Base-by-base conservation (phyloP, 208 protist genomes). In the Balamuthia mandrillaris region DNA sequence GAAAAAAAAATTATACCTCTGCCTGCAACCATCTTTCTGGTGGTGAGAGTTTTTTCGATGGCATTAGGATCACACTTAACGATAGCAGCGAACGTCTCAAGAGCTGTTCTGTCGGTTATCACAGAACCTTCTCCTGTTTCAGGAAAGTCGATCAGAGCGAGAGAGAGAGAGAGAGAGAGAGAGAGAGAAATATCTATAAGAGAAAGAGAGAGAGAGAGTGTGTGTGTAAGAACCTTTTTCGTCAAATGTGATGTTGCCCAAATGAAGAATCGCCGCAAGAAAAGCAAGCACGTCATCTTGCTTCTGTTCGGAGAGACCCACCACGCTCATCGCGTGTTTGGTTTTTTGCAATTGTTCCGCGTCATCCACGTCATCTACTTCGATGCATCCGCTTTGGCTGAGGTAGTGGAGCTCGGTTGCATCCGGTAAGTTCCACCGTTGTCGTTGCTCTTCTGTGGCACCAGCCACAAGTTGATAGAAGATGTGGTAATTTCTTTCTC, bases 401-500 rank as follows among this genome's bases (percentile, higher is more conserved):
- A 75, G 39, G 39, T 75, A 75, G 65, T 75, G 35, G 41, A n/a
- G n/a, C n/a, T 31, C 61, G 29, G 14, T n/a, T 12, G 35, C 29
- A 70, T 12, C 14, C 16, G 21, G 27, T n/a, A 70, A n/a, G 21
- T n/a, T 21, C 35, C 14, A n/a, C 35, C 24, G 16, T n/a, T 70
- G 29, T 12, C 61, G 61, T 16, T 39, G 14, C 27, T 70, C 21
- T 14, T 70, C 68, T 12, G 12, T 12, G 24, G 49, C 44, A 10
- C 68, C 68, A 58, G 18, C 29, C n/a, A 78, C 31, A 16, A 78
- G 68, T 37, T 78, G 68, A 82, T 96, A 96, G 84, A 96, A 97
- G 74, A 95, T 94, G 89, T 97, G 95, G 85, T 95, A 97, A 9
- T 88, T 90, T 29, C 94, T 68, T 83, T 97, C 95, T 49, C 89